These are phyloP conservation scores for Camelina hispida DNA, from an alignment of 345 rosid species.

Conservation along the genomic window DNA sequence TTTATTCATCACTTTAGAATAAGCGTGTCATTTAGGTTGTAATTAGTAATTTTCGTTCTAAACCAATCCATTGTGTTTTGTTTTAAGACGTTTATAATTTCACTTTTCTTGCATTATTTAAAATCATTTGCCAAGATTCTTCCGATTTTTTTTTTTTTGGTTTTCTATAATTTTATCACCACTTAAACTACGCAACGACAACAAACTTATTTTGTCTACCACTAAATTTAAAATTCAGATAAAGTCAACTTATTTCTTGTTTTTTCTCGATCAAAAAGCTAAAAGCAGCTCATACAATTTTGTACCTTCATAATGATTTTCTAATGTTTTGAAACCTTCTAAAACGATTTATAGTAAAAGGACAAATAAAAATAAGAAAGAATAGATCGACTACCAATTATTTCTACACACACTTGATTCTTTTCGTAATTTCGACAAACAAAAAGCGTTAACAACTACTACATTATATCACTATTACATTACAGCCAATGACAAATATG, in stretches of 20 bases:
- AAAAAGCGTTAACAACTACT: constrained; percentile 19
- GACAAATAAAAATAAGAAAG: constrained; percentile 6
- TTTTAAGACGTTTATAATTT: neutral
- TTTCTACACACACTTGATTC: constrained; percentile 18
- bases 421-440: constrained; percentile 28
- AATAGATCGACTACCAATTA: neutral
- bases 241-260: constrained; percentile 17
- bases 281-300: constrained; percentile 22
- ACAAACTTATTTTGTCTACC: constrained; percentile 30
- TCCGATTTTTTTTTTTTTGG: too few relatives aligned
- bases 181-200: constrained; percentile 11
- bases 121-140: neutral
- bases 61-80: neutral
- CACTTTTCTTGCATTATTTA: neutral
- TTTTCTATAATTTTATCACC: neutral
- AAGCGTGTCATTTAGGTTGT: constrained; percentile 10
- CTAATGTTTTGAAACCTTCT: constrained; percentile 6
- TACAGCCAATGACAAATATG: constrained; percentile 32
- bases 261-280: neutral
- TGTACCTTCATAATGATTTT: neutral
- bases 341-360: constrained; percentile 10
- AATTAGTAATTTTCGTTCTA: neutral
- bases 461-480: constrained; percentile 15
- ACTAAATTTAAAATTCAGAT: constrained; percentile 16
- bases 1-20: constrained; percentile 2